Base-by-base conservation (phyloP, 257 asterid species). In the Pogostemon cablin region DNA sequence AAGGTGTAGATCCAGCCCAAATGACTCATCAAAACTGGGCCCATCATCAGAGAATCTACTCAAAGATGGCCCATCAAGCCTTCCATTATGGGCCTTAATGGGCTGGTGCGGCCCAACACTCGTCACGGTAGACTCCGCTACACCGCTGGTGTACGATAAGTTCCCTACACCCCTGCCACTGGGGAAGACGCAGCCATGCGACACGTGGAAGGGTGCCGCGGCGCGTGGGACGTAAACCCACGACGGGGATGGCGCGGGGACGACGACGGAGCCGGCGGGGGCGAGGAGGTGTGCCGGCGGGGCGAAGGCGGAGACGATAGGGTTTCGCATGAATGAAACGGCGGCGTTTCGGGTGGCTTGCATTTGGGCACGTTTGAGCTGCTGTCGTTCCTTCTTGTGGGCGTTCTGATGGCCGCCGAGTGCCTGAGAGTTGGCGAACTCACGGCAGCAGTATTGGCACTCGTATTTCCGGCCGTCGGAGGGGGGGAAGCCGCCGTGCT, bases 321-420 rank as follows among this genome's bases (percentile, higher is more conserved):
- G 97, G 88, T 87, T 90, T 1, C 98, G 85, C 92, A 93, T 87
- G 86, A 86, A 92, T 0, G 97, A 88, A 6, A 81, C 92, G 78
- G 96, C 96, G 56, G 98, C 95, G 91, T 87, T 88, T 7, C 98
- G 78, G 17, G 80, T 86, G 54, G 97, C 96, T 49, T 87, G 97
- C 80, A 88, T 78, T 79, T 93, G 97, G 1, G 98, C 98, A 2
- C 97, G 93, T 71, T 93, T 93, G 43, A 88, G 78, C 71, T 90
- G 98, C 52, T 93, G 98, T 55, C 97, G 65, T n/a, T 93, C 98
- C 67, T 93, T 93, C 71, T 93, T 93, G 78, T 93, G 97, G 8
- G 98, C 98, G 86, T 93, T 93, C 9, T 93, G 98, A 9, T 93
- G 98, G 17, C 98, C 98, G 17, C 98, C 98, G 17, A 93, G 78